phyloP scores from a whole-genome alignment of 2,329 filamentous ascomycete genomes.

The Lecanosticta acicola region DNA sequence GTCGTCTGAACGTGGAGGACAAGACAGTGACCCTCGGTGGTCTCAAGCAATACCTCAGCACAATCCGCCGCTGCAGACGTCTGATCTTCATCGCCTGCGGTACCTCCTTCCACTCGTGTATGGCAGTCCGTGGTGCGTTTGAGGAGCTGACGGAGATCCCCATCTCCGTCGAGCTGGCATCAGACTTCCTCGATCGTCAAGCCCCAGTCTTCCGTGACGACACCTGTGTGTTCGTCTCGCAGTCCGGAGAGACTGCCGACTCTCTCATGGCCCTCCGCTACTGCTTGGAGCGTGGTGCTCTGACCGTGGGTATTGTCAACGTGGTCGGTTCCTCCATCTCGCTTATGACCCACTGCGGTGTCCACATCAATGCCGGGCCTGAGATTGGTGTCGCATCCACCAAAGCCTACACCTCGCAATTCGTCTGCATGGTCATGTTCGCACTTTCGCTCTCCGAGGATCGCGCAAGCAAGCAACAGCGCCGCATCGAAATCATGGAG shows the following conservation, averaged over 20 bases:
- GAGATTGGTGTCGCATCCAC: constrained; percentile 99
- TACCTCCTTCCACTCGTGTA: constrained; percentile 97
- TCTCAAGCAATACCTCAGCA: constrained; percentile 90
- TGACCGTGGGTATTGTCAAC: constrained; percentile 98
- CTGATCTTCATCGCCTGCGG: constrained; percentile 99
- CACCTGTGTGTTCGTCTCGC: constrained; percentile 97
- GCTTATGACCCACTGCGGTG: constrained; percentile 97
- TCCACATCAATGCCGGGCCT: constrained; percentile 97
- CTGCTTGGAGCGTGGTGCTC: constrained; percentile 92
- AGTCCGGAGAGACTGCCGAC: constrained; percentile 97
- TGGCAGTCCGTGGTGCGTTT: constrained; percentile 96
- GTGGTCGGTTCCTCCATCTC: constrained; percentile 98
- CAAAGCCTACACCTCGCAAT: constrained; percentile 98
- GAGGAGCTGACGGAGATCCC: constrained; percentile 98
- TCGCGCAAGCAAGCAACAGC: constrained; percentile 85
- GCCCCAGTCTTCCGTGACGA: constrained; percentile 99
- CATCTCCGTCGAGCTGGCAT: constrained; percentile 92
- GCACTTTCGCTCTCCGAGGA: constrained; percentile 94
- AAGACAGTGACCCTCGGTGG: constrained; percentile 95
- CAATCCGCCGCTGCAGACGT: constrained; percentile 91
- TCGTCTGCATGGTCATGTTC: constrained; percentile 99
- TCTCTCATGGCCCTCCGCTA: constrained; percentile 95
- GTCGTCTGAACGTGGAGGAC: constrained; percentile 87
- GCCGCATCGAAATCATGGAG: constrained; percentile 93
- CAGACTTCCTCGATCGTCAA: constrained; percentile 94